Evolutionary conservation across 768 basidiomycete species (phyloP), one percentile per base, ranked within the genome.

Genomic region (Xerocomellus chrysenteron): DNA sequence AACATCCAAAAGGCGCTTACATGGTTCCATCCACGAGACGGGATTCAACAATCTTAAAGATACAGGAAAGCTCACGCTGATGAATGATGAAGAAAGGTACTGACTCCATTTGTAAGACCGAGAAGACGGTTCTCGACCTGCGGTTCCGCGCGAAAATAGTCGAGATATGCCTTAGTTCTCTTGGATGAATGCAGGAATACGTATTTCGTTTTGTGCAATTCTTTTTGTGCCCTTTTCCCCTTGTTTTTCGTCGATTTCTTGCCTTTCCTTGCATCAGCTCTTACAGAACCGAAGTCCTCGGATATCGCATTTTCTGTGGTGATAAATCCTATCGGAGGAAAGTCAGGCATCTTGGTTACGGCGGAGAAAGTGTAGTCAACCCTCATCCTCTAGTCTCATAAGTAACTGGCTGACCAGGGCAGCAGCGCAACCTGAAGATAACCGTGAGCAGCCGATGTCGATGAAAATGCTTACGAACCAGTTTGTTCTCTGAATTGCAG

Each of bases 341-440:
- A n/a, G 42, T 68, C 26, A 67, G 53, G 32, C 32, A 53, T 12
- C 40, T 24, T 46, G 13, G 33, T 32, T 52, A 36, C 10, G 17
- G 30, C 14, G 14, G 12, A 42, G 28, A 33, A 46, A n/a, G 40
- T 30, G 19, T 26, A 24, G 30, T 50, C 14, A 35, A 88, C 90
- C 88, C 78, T 92, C 86, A 36, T 76, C 76, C 70, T 91, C 87
- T 16, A 92, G 78, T 45, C 86, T 74, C 64, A 82, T 84, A 64
- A 90, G 80, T 35, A 90, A 70, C 60, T 87, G 86, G 3, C 80
- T 78, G 33, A 83, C 80, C 7, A 86, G 75, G 16, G 77, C 67
- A 46, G 78, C 74, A 52, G 82, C 76, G 47, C 82, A 83, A 40
- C 80, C 87, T 84, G 58, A 41, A 12, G 19, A 52, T 36, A 56